phyloP scores from a whole-genome alignment of 1,284 basidiomycete genomes.

The Phenoliferia sp. region DNA sequence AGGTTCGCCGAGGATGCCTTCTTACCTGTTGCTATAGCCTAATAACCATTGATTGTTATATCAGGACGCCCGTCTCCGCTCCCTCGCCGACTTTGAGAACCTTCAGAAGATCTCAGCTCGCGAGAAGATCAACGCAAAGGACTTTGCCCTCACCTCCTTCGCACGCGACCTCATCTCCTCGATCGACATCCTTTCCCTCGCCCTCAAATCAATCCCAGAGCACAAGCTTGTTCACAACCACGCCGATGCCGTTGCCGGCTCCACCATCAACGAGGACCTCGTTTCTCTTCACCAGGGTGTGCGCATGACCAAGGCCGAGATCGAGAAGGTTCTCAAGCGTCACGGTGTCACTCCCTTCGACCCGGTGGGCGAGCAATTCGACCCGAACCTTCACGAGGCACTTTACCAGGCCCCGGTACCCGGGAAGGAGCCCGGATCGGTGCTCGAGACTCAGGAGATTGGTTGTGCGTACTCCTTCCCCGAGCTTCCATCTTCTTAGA shows the following conservation, averaged over 20 bases:
- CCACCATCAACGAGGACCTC: conserved; percentile 55
- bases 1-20: conserved; percentile 12
- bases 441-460: conserved; percentile 84
- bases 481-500: neutral
- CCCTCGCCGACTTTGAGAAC: conserved; percentile 83
- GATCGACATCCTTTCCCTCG: conserved; percentile 84
- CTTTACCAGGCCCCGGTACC: conserved; percentile 87
- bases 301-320: conserved; percentile 81
- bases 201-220: conserved; percentile 72
- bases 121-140: conserved; percentile 86
- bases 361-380: conserved; percentile 85
- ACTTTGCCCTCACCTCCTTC: conserved; percentile 89
- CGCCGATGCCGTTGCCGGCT: conserved; percentile 22
- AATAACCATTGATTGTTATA: no score
- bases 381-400: conserved; percentile 93
- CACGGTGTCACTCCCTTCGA: conserved; percentile 89
- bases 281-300: conserved; percentile 77
- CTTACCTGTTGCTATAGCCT: neutral
- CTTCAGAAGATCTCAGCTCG: conserved; percentile 82
- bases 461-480: conserved; percentile 51
- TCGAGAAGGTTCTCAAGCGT: conserved; percentile 83
- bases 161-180: conserved; percentile 85
- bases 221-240: conserved; percentile 44
- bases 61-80: conserved; percentile 38
- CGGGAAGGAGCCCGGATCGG: conserved; percentile 79